Evolutionary conservation across 2,329 filamentous ascomycete genomes (phyloP).

Genomic region (Alternaria dauci): DNA sequence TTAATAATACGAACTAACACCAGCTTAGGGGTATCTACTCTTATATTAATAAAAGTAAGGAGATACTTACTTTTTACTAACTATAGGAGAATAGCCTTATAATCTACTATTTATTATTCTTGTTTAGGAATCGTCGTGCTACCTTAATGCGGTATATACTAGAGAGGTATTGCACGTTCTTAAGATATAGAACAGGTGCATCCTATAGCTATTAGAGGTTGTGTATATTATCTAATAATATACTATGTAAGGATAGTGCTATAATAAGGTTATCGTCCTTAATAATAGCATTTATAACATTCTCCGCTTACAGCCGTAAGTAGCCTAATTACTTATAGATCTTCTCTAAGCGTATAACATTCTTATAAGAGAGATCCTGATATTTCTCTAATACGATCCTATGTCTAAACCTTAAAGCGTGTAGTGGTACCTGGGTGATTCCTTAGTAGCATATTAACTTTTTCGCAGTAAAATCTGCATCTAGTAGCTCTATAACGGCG

Average conservation of each 20-base stretch:
- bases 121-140: slow-evolving; percentile 21
- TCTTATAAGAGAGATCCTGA: slow-evolving; percentile 10
- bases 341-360: slow-evolving; percentile 7
- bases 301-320: slow-evolving; percentile 25
- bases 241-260: slow-evolving; percentile 12
- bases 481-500: slow-evolving; percentile 4
- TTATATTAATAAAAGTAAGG: slow-evolving; percentile 1
- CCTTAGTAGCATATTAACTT: slow-evolving; percentile 12
- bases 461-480: slow-evolving; percentile 9
- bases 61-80: slow-evolving; percentile 9
- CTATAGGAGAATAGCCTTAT: slow-evolving; percentile 29
- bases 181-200: slow-evolving; percentile 17
- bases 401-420: slow-evolving; percentile 15
- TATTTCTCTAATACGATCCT: slow-evolving; percentile 7
- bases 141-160: slow-evolving; percentile 26
- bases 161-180: slow-evolving; percentile 24
- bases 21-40: slow-evolving; percentile 15
- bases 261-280: slow-evolving; percentile 14
- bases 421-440: slow-evolving; percentile 13
- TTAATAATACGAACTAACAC: slow-evolving; percentile 22
- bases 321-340: slow-evolving; percentile 17
- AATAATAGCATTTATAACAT: slow-evolving; percentile 29
- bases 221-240: slow-evolving; percentile 12
- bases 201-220: slow-evolving; percentile 17
- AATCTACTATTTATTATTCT: slow-evolving; percentile 35